Base-by-base conservation (phyloP, 2,329 filamentous ascomycete species). In the Triangularia setosa region DNA sequence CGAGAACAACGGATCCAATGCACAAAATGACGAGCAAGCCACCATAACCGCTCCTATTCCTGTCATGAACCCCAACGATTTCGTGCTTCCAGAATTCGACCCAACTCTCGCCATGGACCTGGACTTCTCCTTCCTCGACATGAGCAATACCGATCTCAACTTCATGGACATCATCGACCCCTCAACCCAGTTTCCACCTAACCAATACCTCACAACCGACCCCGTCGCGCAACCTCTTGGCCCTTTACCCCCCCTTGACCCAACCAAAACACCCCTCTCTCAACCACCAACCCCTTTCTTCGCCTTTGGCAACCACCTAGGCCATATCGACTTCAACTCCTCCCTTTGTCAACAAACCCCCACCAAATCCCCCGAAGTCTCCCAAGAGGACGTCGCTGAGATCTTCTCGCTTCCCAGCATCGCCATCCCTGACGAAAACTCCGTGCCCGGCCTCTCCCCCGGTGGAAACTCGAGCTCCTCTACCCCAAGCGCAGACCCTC, bases 81-180 rank as follows among this genome's bases (percentile, higher is more conserved):
- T 63, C 48, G 40, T 67, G 5, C 23, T 66, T 40, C 62, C 65
- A 3, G 58, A 69, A 4, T 69, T 70, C 33, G 70, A 72, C 60
- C 64, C 61, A 60, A 59, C 67, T 14, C 60, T 72, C 18, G 65
- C 62, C 60, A 68, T 75, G 58, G 75, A 76, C 33, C 67, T 76
- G 3, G 74, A 73, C 57, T 68, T 80, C 6, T 74, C 72, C 25
- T 77, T 80, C 64, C 70, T 80, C 14, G 72, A 73, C 56, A 67
- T 73, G 44, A 69, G 69, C 64, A 62, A 69, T 23, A 63, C 69
- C 16, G 73, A 73, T 65, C 61, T 77, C 25, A 73, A 75, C 52
- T 77, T 78, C 59, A 71, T 79, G 57, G 77, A 79, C 66, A 67
- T 81, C 23, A 66, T 79, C 5, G 74, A 73, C 11, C 65, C 69